Base-by-base conservation (phyloP, 2,329 filamentous ascomycete species). In the Claviceps cyperi region DNA sequence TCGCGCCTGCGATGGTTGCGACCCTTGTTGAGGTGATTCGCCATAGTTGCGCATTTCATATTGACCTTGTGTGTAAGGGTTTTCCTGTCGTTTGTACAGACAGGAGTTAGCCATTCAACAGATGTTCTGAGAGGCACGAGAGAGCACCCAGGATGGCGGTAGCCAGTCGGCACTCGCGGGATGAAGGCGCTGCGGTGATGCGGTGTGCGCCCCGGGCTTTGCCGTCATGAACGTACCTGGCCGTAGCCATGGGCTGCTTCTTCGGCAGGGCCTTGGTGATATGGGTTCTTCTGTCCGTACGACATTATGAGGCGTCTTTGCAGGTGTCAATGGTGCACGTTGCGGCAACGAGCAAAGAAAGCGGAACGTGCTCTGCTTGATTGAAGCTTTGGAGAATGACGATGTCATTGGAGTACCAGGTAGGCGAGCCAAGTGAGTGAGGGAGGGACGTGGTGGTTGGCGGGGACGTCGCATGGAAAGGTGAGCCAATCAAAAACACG, bases 1-100 rank as follows among this genome's bases (percentile, higher is more conserved):
- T 58, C 50, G 52, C 46, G 53, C 19, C 44, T 45, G 52, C 53
- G 52, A 24, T 17, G 38, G 24, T 38, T 52, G 50, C n/a, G 45
- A 58, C 57, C 53, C 61, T 57, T 55, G 67, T 51, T 54, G 55
- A 52, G 54, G 49, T 19, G 11, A 7, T 11, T 36, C 36, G 36
- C 48, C 66, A 58, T 77, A 77, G 53, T 72, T 68, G 56, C 77
- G 74, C 67, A 81, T 62, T 65, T 78, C 78, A 58, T 76, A 76
- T 59, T 71, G 69, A 49, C 70, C 65, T 59, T 69, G 62, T 3
- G 43, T 21, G 37, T 46, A 24, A 5, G 41, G 43, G 2, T 28
- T 48, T 17, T 43, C 28, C 39, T 48, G 14, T 43, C n/a, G 3
- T 14, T 28, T n/a, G 2, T 8, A 19, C 7, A 39, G 17, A 17